Evolutionary conservation across 2,329 filamentous ascomycete species (phyloP).

Genomic region (Metarhizium brunneum): DNA sequence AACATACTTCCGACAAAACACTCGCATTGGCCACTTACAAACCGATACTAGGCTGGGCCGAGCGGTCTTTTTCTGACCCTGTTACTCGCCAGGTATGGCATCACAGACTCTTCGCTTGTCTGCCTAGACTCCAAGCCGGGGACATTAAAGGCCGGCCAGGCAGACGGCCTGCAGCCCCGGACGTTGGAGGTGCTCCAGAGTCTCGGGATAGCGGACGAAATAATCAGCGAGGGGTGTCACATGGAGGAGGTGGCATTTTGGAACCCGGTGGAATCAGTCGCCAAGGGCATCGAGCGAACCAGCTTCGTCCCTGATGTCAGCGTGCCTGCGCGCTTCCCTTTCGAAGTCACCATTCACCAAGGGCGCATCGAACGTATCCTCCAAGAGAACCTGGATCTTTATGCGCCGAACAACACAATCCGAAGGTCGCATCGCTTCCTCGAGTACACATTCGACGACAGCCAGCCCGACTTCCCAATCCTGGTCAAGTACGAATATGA

Average conservation of each 20-base stretch:
- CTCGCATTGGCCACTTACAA: background rate
- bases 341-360: background rate
- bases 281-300: background rate
- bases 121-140: background rate
- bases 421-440: background rate
- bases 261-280: background rate
- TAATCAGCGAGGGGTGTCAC: background rate
- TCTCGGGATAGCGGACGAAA: background rate
- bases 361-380: background rate
- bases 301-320: background rate
- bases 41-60: background rate
- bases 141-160: background rate
- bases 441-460: background rate
- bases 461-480: background rate
- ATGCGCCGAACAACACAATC: background rate
- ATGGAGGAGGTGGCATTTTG: background rate
- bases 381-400: background rate
- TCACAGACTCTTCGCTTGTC: background rate
- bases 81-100: background rate
- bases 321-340: background rate
- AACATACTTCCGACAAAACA: background rate
- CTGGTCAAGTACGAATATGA: background rate
- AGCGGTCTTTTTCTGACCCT: background rate
- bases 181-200: background rate
- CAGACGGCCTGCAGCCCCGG: background rate